These are phyloP conservation scores for Cladophialophora carrionii DNA, from an alignment of 2,329 filamentous ascomycete species.

Conservation along the genomic window DNA sequence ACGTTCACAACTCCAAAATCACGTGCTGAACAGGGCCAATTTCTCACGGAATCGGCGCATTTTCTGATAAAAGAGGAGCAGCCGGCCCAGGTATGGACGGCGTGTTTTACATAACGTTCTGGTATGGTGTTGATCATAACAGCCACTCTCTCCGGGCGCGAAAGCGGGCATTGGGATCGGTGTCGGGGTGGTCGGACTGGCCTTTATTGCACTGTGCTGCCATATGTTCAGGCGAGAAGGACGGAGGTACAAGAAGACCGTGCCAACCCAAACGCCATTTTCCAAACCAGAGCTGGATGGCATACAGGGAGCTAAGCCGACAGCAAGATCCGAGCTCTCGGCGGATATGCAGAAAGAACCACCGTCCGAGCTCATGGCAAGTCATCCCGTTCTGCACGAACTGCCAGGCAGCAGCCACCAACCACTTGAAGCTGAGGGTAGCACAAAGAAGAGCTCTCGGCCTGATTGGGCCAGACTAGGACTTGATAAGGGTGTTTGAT, in stretches of 20 bases:
- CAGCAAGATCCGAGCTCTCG: slow-evolving; percentile 4
- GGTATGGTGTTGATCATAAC: neutral
- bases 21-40: neutral
- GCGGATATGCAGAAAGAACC: neutral
- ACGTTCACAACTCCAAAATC: slow-evolving; percentile 1
- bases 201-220: slow-evolving; percentile 2
- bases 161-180: slow-evolving; percentile 2
- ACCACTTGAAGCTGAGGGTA: slow-evolving; percentile 6
- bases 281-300: slow-evolving; percentile 7
- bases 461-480: neutral
- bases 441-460: neutral
- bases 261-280: neutral
- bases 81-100: slow-evolving; percentile 1
- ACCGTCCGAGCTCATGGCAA: neutral
- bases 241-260: neutral
- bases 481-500: neutral
- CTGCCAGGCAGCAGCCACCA: slow-evolving; percentile 5
- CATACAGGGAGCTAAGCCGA: neutral
- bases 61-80: slow-evolving; percentile 6
- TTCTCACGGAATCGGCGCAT: slow-evolving; percentile 4
- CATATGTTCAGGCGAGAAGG: slow-evolving; percentile 1
- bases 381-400: neutral
- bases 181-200: neutral
- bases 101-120: neutral
- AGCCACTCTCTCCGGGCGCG: slow-evolving; percentile 1